Evolutionary conservation across 164 flowering plant genomes (phyloP), one percentile per base, ranked within the genome.

Genomic region (Vitis vinifera): DNA sequence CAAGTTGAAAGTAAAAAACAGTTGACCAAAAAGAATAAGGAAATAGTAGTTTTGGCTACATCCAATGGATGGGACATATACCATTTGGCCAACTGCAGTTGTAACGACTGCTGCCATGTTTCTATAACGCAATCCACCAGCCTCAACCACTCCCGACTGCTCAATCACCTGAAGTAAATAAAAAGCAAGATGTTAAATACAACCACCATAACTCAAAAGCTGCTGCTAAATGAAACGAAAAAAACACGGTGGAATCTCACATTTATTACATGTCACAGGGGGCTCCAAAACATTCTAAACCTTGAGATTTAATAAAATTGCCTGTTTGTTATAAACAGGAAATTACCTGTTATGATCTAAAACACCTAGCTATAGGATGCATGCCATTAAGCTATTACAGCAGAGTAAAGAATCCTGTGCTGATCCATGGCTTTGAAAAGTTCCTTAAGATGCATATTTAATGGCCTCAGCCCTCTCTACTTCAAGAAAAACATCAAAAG

Each of bases 41-140:
- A 9, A 59, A 16, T 3, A 8, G 27, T 51, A 29, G 15, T 23
- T 71, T 49, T 60, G 8, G 55, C 55, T 57, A 51, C 62, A 73
- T 4, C 15, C 10, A 31, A 65, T 1, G 7, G 29, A 37, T 55
- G 59, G 30, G 27, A 13, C n/a, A 55, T 68, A 55, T 85, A 91
- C 95, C 96, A 90, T 91, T 74, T 90, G 89, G 62, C 91, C 97
- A 78, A 88, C 82, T 37, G 93, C 94, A 75, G 91, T 89, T 65
- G 92, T 82, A 9, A 86, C 56, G 6, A 83, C 73, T 47, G 88
- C 81, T 56, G 94, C 87, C 23, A 63, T 65, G 58, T 82, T 81
- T 66, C 83, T 77, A 65, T 61, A 83, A 15, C 70, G 60, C 73
- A 90, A 66, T 27, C 84, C 86, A 49, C 76, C 81, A 63, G 76